phyloP scores from a whole-genome alignment of 805 yeast genomes.

The Schwanniomyces polymorphus region DNA sequence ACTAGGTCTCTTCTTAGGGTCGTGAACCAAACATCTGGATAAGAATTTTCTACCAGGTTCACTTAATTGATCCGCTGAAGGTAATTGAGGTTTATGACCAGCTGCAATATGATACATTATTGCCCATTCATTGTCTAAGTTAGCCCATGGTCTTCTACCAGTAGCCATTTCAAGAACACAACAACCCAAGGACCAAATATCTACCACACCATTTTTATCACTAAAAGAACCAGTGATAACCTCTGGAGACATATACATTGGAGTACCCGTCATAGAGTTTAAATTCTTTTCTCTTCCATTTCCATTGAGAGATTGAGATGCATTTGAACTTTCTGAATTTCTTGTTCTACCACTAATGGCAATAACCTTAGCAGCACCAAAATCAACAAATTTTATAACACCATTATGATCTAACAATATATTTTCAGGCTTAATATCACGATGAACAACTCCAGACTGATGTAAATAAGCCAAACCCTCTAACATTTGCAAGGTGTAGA shows the following conservation, averaged over 20 bases:
- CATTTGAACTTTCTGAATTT: slow-evolving; percentile 13
- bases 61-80: slow-evolving; percentile 75
- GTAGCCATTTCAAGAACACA: slow-evolving; percentile 96
- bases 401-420: slow-evolving; percentile 88
- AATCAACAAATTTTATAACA: slow-evolving; percentile 92
- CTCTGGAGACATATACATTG: slow-evolving; percentile 99
- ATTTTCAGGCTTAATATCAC: slow-evolving; percentile 96
- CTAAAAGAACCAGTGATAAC: slow-evolving; percentile 75
- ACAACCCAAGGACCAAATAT: slow-evolving; percentile 97
- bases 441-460: slow-evolving; percentile 91
- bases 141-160: slow-evolving; percentile 95
- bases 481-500: slow-evolving; percentile 86
- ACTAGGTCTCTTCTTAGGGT: slow-evolving; percentile 75
- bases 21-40: slow-evolving; percentile 73
- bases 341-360: slow-evolving; percentile 57
- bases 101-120: slow-evolving; percentile 98
- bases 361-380: slow-evolving; percentile 94
- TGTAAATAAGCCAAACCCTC: slow-evolving; percentile 95
- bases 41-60: slow-evolving; percentile 71
- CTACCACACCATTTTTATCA: slow-evolving; percentile 66
- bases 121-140: slow-evolving; percentile 96
- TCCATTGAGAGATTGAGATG: slow-evolving; percentile 1
- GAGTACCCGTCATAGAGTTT: slow-evolving; percentile 81
- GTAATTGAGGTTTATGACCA: slow-evolving; percentile 86
- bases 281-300: slow-evolving; percentile 24